Conservation (phyloP, 306 rosid genomes). For the Ormosia semicastrata region DNA sequence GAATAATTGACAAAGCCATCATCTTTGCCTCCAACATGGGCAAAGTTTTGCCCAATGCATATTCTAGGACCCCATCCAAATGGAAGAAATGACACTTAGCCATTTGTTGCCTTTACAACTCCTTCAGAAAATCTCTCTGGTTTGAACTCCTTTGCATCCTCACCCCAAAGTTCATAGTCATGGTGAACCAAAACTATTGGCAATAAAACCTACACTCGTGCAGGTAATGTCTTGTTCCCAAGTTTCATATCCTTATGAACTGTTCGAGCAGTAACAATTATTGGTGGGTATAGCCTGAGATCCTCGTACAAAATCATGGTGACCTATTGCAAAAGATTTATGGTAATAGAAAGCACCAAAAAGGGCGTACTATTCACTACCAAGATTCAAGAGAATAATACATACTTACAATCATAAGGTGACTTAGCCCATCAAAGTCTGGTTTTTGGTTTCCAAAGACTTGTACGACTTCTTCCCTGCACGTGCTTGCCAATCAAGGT, state of each 20-base stretch:
- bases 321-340: constrained; percentile 18
- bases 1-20: constrained; percentile 31
- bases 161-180: constrained; percentile 41
- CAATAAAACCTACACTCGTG: constrained; percentile 11
- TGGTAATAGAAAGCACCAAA: not conserved
- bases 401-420: constrained; percentile 37
- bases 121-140: constrained; percentile 33
- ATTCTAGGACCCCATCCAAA: constrained; percentile 27
- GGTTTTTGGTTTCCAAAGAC: constrained; percentile 35
- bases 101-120: not conserved
- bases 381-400: not conserved
- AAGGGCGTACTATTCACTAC: not conserved
- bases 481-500: constrained; percentile 31
- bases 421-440: constrained; percentile 29
- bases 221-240: constrained; percentile 19
- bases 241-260: constrained; percentile 20
- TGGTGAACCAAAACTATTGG: constrained; percentile 10
- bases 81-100: not conserved
- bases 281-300: constrained; percentile 36
- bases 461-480: constrained; percentile 35
- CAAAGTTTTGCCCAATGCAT: constrained; percentile 23
- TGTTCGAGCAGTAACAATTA: not conserved
- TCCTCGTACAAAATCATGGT: constrained; percentile 36
- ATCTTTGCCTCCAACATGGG: constrained; percentile 29
- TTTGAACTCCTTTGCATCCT: constrained; percentile 25